A percentile compares a stretch with the other conserved stretches of the same genome.
These are phyloP conservation scores for Candida chilensis DNA, from an alignment of 805 yeast species.

Conservation along the genomic window DNA sequence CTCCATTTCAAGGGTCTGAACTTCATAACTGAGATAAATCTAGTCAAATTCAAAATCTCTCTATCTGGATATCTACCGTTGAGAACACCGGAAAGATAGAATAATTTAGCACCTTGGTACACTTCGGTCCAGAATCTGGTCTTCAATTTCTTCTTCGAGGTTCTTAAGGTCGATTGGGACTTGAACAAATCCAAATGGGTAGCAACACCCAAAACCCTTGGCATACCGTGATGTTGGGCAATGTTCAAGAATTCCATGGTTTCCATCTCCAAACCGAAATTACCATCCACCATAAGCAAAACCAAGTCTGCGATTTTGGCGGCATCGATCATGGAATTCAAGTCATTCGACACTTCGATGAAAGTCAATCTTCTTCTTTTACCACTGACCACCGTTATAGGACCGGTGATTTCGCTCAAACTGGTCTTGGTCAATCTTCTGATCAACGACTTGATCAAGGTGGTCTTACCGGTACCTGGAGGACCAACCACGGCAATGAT, in stretches of 20 bases:
- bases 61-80: slow-evolving; percentile 98
- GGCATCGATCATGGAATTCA: slow-evolving; percentile 92
- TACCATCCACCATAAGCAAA: slow-evolving; percentile 85
- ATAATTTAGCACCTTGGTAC: slow-evolving; percentile 94
- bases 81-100: slow-evolving; percentile 88
- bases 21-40: slow-evolving; percentile 95
- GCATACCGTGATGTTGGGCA: slow-evolving; percentile 99
- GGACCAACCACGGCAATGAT: slow-evolving; percentile 97
- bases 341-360: slow-evolving; percentile 85
- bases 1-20: slow-evolving; percentile 99
- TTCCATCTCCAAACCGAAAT: slow-evolving; percentile 98
- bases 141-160: slow-evolving; percentile 85
- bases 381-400: slow-evolving; percentile 94
- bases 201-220: slow-evolving; percentile 89
- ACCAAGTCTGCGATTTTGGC: slow-evolving; percentile 95
- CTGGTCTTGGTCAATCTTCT: slow-evolving; percentile 84
- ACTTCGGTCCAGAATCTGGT: slow-evolving; percentile 99
- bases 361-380: slow-evolving; percentile 88
- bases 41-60: slow-evolving; percentile 81
- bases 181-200: slow-evolving; percentile 94
- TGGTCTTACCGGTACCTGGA: slow-evolving; percentile 96
- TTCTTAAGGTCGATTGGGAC: slow-evolving; percentile 79
- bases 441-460: slow-evolving; percentile 82
- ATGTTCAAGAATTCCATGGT: slow-evolving; percentile 97
- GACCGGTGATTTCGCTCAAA: slow-evolving; percentile 83